Percentiles rank a stretch among this genome's conserved stretches.
Evolutionary conservation across 2,329 filamentous ascomycete genomes (phyloP).

Genomic region (Thielaviopsis euricoi): DNA sequence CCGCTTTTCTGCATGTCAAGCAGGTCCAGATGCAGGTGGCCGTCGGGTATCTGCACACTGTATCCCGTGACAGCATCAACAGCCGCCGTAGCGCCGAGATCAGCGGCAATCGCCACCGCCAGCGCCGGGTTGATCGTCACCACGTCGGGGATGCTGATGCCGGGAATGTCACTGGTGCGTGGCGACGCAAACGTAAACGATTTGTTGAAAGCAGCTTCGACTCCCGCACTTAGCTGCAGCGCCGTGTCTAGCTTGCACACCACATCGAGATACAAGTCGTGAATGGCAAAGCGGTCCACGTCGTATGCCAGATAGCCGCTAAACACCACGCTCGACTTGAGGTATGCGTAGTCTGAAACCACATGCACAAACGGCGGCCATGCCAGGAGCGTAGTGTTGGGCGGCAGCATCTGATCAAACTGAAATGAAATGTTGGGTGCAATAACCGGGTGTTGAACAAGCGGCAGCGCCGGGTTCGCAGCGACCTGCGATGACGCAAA

Average conservation of each 20-base stretch:
- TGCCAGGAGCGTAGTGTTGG: slow-evolving; percentile 3
- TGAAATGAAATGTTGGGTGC: slow-evolving; percentile 1
- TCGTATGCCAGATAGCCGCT: slow-evolving; percentile 7
- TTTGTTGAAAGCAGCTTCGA: not conserved
- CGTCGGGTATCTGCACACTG: not conserved
- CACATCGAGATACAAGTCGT: slow-evolving; percentile 5
- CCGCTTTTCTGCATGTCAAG: not conserved
- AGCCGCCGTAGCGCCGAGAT: slow-evolving; percentile 2
- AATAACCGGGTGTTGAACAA: not conserved
- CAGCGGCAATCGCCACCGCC: slow-evolving; percentile 1
- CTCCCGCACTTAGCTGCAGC: not conserved
- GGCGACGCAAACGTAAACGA: not conserved
- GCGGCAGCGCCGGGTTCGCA: not conserved
- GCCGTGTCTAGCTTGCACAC: slow-evolving; percentile 1
- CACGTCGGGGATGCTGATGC: slow-evolving; percentile 6
- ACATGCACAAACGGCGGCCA: slow-evolving; percentile 4
- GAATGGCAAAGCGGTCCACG: not conserved
- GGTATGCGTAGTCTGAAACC: slow-evolving; percentile 6
- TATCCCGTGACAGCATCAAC: slow-evolving; percentile 1
- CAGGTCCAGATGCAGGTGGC: slow-evolving; percentile 6
- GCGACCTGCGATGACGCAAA: not conserved
- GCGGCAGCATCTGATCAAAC: slow-evolving; percentile 1
- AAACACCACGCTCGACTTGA: slow-evolving; percentile 2
- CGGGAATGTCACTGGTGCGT: not conserved
- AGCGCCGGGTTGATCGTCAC: slow-evolving; percentile 2